Evolutionary conservation across 768 basidiomycete species (phyloP), one percentile per base, ranked within the genome.

Genomic region (Termitomyces sp.): DNA sequence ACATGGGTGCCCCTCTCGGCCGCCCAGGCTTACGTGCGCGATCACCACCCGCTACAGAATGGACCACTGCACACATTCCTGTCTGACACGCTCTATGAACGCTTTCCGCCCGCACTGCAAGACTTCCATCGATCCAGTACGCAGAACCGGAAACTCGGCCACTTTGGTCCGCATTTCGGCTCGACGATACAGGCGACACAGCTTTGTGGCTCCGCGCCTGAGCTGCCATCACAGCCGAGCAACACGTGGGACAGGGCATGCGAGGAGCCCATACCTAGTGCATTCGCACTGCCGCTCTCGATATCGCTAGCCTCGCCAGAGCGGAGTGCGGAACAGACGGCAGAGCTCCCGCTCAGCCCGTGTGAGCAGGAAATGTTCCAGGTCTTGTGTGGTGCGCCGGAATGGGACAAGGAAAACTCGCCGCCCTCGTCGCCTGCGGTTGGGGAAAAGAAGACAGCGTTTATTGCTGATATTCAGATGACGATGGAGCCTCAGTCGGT

Each of bases 351-450:
- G 20, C 77, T 91, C 49, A 90, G 81, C 62, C 83, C 84, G 24
- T 83, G 80, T 10, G 89, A 91, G 64, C 82, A 87, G 65, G 83
- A 87, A 69, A 84, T 91, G 49, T 90, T 91, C 71, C 81, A 76
- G 42, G 78, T 80, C 47, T 70, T 90, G 26, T 90, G 87, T 59
- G 74, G 80, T 33, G 78, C 80, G 59, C 81, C 82, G 20, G 84
- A 85, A 58, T 82, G 80, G 80, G 81, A 83, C 48, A 69, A 72
- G 56, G 80, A 74, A 34, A 64, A 62, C 40, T 59, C 63, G 7
- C 55, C 65, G 5, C 60, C 55, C 14, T 58, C 58, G 3, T 60
- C 62, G 13, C 57, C 58, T 44, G 43, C 44, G 20, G 47, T 62
- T 60, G 58, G 6, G 55, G 60, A 61, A 52, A 47, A 60, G 48